These are phyloP conservation scores for Orbilia quercus DNA, from an alignment of 2,329 filamentous ascomycete species.

Conservation along the genomic window DNA sequence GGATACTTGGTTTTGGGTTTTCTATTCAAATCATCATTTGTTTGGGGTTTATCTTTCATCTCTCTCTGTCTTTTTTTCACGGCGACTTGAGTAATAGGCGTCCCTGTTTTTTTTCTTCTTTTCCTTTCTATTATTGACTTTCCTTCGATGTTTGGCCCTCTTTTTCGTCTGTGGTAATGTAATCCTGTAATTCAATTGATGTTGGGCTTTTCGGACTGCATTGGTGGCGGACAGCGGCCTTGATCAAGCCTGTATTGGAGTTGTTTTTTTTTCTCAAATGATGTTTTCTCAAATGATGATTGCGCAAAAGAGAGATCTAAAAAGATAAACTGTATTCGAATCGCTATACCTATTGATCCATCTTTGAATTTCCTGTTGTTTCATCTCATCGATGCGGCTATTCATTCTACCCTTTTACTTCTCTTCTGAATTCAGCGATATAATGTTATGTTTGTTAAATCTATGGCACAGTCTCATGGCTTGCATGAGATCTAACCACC, in stretches of 20 bases:
- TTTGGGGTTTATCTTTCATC: slow-evolving; percentile 36
- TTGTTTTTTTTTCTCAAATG: neutral
- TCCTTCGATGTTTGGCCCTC: neutral
- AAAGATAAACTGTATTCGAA: neutral
- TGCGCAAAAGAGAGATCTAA: slow-evolving; percentile 10
- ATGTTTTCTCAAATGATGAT: slow-evolving; percentile 10
- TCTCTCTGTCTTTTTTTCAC: slow-evolving; percentile 27
- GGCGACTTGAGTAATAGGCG: slow-evolving; percentile 41
- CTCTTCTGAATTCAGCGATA: too few relatives aligned
- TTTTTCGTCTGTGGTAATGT: slow-evolving; percentile 17
- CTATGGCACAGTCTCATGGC: too few relatives aligned
- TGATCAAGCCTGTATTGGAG: neutral
- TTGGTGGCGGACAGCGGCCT: neutral
- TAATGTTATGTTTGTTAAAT: too few relatives aligned
- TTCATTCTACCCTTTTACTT: too few relatives aligned
- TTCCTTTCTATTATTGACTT: slow-evolving; percentile 9
- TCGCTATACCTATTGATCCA: slow-evolving; percentile 11
- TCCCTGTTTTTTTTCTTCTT: slow-evolving; percentile 24
- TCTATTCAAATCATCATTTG: slow-evolving; percentile 35
- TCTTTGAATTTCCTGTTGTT: neutral
- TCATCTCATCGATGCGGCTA: too few relatives aligned
- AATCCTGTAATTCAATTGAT: slow-evolving; percentile 42
- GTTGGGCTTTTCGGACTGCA: slow-evolving; percentile 2
- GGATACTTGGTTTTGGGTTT: slow-evolving; percentile 13
- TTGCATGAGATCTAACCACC: too few relatives aligned